Percentiles rank a stretch among this genome's conserved stretches.
These are phyloP conservation scores for Ganoderma sinense DNA, from an alignment of 1,284 basidiomycete genomes.

Conservation along the genomic window DNA sequence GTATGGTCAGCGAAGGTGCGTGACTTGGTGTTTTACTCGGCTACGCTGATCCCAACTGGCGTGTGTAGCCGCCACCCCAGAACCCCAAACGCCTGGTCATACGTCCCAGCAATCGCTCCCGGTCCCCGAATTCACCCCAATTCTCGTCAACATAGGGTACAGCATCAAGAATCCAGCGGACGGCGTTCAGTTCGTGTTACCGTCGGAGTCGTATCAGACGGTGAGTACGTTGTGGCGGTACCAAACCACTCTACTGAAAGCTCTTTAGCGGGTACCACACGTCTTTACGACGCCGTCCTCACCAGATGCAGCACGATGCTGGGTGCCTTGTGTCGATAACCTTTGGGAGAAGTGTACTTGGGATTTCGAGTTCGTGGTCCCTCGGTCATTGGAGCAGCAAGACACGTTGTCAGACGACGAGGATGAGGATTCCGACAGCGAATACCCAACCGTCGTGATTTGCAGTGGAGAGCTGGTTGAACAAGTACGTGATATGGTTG, in stretches of 20 bases:
- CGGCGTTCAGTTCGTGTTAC: conserved; percentile 87
- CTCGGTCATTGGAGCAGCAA: conserved; percentile 83
- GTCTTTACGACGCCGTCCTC: conserved; percentile 91
- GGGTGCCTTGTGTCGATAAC: conserved; percentile 97
- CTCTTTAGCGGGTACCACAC: conserved; percentile 85
- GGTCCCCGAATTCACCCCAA: conserved; percentile 77
- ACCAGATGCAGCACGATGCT: conserved; percentile 91
- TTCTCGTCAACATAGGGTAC: conserved; percentile 82
- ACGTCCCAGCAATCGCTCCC: conserved; percentile 48
- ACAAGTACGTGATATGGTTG: conserved; percentile 63
- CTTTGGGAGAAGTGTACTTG: conserved; percentile 98
- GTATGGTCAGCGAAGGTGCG: conserved; percentile 57
- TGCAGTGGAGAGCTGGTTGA: conserved; percentile 95
- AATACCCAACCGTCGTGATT: conserved; percentile 84
- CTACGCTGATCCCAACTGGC: background rate
- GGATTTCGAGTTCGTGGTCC: conserved; percentile 98
- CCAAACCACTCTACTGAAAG: conserved; percentile 28
- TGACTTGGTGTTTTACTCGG: background rate
- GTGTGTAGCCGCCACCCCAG: conserved; percentile 71
- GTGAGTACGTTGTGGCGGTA: conserved; percentile 56
- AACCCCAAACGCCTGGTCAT: conserved; percentile 75
- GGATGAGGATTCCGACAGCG: conserved; percentile 56
- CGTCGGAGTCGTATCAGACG: conserved; percentile 83
- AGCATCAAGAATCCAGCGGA: conserved; percentile 83
- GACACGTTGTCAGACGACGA: conserved; percentile 57